A percentile compares a stretch with the other conserved stretches of the same genome.
These are phyloP conservation scores for Trypanosoma avium DNA, from an alignment of 208 protist species.

Conservation along the genomic window DNA sequence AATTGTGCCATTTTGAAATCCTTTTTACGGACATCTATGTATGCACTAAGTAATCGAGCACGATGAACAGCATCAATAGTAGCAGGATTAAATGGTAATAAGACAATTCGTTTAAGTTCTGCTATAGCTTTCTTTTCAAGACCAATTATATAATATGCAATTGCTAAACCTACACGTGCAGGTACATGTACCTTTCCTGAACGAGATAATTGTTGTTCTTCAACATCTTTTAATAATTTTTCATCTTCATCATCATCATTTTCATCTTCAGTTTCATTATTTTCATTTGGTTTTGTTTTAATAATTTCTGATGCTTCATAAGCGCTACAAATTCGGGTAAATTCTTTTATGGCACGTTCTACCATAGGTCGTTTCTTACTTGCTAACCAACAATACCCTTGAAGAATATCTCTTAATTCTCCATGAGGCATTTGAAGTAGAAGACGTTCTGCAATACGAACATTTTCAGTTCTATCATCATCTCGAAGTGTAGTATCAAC, in stretches of 20 bases:
- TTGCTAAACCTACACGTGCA: constrained; percentile 77
- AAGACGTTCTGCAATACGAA: constrained; percentile 79
- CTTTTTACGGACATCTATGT: constrained; percentile 81
- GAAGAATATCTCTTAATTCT: constrained; percentile 65
- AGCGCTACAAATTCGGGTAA: constrained; percentile 36
- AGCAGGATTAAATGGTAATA: constrained; percentile 38
- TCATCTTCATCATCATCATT: constrained; percentile 48
- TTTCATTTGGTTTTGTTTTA: not conserved
- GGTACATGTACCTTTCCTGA: constrained; percentile 48
- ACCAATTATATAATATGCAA: constrained; percentile 52
- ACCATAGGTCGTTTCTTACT: constrained; percentile 53
- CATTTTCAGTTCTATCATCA: constrained; percentile 69
- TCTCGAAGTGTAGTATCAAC: constrained; percentile 37
- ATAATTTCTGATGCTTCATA: not conserved
- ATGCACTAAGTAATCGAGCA: constrained; percentile 83
- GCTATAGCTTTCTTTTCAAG: constrained; percentile 79
- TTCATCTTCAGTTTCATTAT: constrained; percentile 11
- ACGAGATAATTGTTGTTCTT: constrained; percentile 15
- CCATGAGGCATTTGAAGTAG: constrained; percentile 71
- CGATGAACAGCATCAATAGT: constrained; percentile 58
- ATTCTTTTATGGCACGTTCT: constrained; percentile 78
- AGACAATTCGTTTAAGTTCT: constrained; percentile 63
- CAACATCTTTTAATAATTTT: constrained; percentile 35
- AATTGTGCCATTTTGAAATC: constrained; percentile 80
- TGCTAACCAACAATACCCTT: constrained; percentile 75